A percentile compares a stretch with the other conserved stretches of the same genome.
These are phyloP conservation scores for Aspergillus sp. DNA, from an alignment of 2,329 filamentous ascomycete species.

Conservation along the genomic window DNA sequence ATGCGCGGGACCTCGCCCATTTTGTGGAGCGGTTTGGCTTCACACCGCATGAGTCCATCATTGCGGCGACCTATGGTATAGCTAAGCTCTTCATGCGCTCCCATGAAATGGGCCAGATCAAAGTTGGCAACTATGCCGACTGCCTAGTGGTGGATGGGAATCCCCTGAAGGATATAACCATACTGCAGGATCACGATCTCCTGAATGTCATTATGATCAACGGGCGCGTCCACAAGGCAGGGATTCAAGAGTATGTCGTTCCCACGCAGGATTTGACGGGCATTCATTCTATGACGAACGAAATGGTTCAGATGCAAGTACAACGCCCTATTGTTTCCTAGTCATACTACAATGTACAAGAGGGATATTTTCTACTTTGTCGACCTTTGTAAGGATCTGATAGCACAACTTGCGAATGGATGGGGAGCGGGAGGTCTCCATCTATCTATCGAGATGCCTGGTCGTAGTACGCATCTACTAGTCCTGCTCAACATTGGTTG, in stretches of 20 bases:
- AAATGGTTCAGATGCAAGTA: no score
- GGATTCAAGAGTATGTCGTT: background rate
- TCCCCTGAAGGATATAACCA: slow-evolving; percentile 41
- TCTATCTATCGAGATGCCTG: no score
- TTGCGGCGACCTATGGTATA: slow-evolving; percentile 43
- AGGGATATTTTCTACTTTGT: no score
- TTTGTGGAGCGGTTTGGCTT: slow-evolving; percentile 48
- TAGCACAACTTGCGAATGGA: no score
- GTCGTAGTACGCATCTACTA: no score
- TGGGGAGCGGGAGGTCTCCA: no score
- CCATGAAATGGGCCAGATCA: slow-evolving; percentile 40
- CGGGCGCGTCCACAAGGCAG: slow-evolving; percentile 46
- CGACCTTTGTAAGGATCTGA: no score
- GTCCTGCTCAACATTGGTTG: no score
- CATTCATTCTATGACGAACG: no score
- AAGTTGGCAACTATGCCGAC: slow-evolving; percentile 44
- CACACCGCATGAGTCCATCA: slow-evolving; percentile 45
- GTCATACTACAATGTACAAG: no score
- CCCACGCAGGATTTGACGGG: no score
- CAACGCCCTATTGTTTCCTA: no score
- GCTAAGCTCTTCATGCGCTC: slow-evolving; percentile 43
- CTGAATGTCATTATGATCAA: slow-evolving; percentile 51
- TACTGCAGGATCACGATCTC: slow-evolving; percentile 45
- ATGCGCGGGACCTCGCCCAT: slow-evolving; percentile 48
- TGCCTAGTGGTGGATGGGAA: slow-evolving; percentile 49